phyloP scores from a whole-genome alignment of 2,329 filamentous ascomycete genomes.

The Dothidotthia symphoricarpi region DNA sequence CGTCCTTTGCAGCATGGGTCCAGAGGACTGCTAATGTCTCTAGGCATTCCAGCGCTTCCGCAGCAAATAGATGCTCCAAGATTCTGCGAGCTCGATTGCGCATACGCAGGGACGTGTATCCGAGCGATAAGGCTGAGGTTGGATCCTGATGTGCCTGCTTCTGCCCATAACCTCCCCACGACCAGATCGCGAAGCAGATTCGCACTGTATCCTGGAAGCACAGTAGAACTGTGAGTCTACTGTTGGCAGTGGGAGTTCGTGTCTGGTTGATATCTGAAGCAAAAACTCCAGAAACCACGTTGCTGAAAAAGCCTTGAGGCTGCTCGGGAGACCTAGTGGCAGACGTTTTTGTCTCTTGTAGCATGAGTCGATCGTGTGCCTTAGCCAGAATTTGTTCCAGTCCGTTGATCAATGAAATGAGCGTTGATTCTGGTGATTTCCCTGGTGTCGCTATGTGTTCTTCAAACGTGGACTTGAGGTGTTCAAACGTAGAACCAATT shows the following conservation, averaged over 20 bases:
- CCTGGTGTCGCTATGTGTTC: conserved; percentile 29
- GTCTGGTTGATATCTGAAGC: conserved; percentile 72
- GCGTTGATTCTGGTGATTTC: conserved; percentile 63
- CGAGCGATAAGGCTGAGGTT: conserved; percentile 75
- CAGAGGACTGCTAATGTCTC: conserved; percentile 88
- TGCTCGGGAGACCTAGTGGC: conserved; percentile 76
- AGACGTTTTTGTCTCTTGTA: conserved; percentile 69
- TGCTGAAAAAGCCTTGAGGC: conserved; percentile 85
- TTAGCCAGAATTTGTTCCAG: conserved; percentile 86
- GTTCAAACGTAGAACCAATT: conserved; percentile 69
- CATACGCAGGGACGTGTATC: conserved; percentile 86
- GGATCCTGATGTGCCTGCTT: conserved; percentile 60
- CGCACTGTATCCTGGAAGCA: conserved; percentile 95
- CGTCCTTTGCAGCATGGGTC: conserved; percentile 55
- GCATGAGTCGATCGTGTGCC: conserved; percentile 77
- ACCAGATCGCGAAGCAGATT: conserved; percentile 92
- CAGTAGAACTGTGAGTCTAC: conserved; percentile 87
- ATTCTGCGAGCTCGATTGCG: conserved; percentile 83
- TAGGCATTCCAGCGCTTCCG: conserved; percentile 87
- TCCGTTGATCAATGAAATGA: conserved; percentile 86
- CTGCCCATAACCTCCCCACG: conserved; percentile 72
- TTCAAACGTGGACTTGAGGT: conserved; percentile 65
- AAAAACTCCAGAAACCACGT: conserved; percentile 90
- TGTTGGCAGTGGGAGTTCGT: conserved; percentile 86
- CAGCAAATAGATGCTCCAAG: conserved; percentile 87